These are phyloP conservation scores for Ordospora pajunii DNA, from an alignment of 371 early-diverging fungal genomes.

Conservation along the genomic window DNA sequence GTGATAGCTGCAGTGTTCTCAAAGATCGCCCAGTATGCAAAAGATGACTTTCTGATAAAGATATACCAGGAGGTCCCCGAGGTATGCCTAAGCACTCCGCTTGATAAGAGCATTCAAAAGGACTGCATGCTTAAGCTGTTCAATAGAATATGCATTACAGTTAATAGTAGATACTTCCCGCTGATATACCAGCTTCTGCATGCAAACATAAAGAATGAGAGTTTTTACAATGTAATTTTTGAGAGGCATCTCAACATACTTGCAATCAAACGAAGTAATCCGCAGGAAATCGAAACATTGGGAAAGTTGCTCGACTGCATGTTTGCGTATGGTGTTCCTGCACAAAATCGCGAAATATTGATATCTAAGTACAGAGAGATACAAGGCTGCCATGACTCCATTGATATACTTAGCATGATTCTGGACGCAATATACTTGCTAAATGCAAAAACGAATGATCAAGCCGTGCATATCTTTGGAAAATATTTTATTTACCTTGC, in stretches of 20 bases:
- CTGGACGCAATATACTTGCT: conserved; percentile 7
- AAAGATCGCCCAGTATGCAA: conserved; percentile 3
- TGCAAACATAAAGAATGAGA: background rate
- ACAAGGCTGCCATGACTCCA: background rate
- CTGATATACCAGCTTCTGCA: conserved; percentile 21
- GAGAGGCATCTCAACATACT: conserved; percentile 26
- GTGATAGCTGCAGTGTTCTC: background rate
- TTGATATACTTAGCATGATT: background rate
- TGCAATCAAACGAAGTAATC: background rate
- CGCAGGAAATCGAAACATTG: background rate
- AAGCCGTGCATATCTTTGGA: background rate
- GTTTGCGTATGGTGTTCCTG: background rate
- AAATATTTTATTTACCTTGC: background rate
- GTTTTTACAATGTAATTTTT: conserved; percentile 7
- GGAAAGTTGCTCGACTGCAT: conserved; percentile 1
- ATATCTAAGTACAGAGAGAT: background rate
- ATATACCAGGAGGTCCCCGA: conserved; percentile 36
- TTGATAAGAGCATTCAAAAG: background rate
- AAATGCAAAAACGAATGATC: background rate
- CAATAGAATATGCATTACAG: background rate
- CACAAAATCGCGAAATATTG: conserved; percentile 1
- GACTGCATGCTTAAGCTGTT: conserved; percentile 5
- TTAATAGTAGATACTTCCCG: conserved; percentile 1
- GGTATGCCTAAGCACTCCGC: background rate
- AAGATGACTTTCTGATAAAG: conserved; percentile 19